These are phyloP conservation scores for Arachis stenosperma DNA, from an alignment of 306 rosid genomes.

Conservation along the genomic window DNA sequence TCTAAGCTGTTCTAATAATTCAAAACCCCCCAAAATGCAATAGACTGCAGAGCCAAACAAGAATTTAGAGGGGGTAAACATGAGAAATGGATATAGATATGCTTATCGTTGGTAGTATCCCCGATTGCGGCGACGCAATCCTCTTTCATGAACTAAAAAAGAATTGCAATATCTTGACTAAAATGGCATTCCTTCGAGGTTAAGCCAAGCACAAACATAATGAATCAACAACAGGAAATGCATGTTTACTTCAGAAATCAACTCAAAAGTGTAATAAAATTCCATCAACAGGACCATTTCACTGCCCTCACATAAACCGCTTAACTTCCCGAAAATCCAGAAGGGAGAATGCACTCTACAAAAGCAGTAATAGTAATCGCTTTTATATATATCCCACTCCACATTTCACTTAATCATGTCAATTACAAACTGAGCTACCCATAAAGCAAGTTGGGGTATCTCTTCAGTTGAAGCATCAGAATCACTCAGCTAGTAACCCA, in stretches of 20 bases:
- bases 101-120: not conserved
- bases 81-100: not conserved
- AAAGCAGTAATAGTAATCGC: not conserved
- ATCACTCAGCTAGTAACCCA: not conserved
- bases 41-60: not conserved
- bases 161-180: not conserved
- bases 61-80: not conserved
- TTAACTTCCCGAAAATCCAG: not conserved
- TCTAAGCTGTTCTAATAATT: not conserved
- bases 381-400: conserved; percentile 7
- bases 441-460: not conserved
- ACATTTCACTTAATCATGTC: not conserved
- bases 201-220: not conserved
- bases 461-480: not conserved
- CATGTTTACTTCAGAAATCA: not conserved
- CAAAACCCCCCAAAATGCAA: not conserved
- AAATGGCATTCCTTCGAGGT: not conserved
- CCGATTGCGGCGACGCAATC: not conserved
- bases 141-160: not conserved
- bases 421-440: not conserved
- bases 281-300: not conserved
- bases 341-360: not conserved
- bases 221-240: not conserved
- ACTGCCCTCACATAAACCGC: not conserved
- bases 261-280: not conserved